Base-by-base conservation (phyloP, 768 basidiomycete genomes). In the Podaxis mareebaensis region DNA sequence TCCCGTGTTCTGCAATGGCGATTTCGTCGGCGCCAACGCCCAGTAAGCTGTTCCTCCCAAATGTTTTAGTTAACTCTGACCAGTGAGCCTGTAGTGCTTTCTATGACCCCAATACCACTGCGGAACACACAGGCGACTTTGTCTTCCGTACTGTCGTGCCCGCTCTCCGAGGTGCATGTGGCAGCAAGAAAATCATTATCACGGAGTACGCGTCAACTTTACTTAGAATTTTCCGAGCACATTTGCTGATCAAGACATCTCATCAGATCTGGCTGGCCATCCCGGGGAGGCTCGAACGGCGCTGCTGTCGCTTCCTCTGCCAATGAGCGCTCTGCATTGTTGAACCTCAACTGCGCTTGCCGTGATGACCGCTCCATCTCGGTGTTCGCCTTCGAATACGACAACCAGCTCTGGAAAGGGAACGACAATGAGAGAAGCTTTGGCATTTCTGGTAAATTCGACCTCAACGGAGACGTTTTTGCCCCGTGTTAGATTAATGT, bases 1-100 rank as follows among this genome's bases (percentile, higher is more conserved):
- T 65, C 72, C 72, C 8, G 66, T 65, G 13, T 69, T 78, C 22
- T 78, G 75, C 62, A 71, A 71, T 22, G 77, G 73, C 5, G 77
- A 78, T 60, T 78, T 77, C 48, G 73, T 74, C 10, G 78, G 74
- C 39, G 77, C 77, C 6, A 79, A 79, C 65, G 77, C 78, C 2
- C 76, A 78, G 77, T 78, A 67, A 55, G 70, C 59, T 8, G 17
- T 7, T 0, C 17, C 36, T 55, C 22, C 20, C 20, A 28, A 51
- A 10, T 56, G 17, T 28, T n/a, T 13, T 15, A 38, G 5, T 17
- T 48, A 8, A 28, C 24, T 60, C 20, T 51, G 20, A 36, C 40
- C 22, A 53, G 36, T 2, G 11, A 26, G 11, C 8, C 38, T 20
- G 17, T 53, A 78, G 78, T 54, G 76, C 76, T 7, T 78, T 76